Base-by-base conservation (phyloP, 208 protist genomes). In the Leishmania turanica region DNA sequence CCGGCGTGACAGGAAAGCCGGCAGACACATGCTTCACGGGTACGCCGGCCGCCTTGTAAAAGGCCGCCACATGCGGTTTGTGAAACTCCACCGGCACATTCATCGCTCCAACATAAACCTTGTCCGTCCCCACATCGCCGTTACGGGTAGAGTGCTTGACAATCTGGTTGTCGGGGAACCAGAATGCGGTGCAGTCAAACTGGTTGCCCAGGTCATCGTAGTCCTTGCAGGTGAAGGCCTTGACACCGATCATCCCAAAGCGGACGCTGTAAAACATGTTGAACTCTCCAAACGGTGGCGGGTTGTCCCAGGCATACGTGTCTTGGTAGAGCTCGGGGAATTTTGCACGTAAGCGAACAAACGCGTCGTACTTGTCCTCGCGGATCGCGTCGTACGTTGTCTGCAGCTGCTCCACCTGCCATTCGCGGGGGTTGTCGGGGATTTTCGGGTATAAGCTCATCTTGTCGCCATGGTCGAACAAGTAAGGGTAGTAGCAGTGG, bases 191-290 rank as follows among this genome's bases (percentile, higher is more conserved):
- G 80, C 93, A 96, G 83, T 98, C 95, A 66, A 98, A 91, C 81
- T 97, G 91, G 83, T 98, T 98, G 53, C 96, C 96, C 3, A 97
- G 88, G n/a, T 98, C 94, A 79, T 98, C 96, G 84, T 97, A 97
- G 71, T 98, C 94, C 68, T 96, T 98, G 84, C 92, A 96, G 15
- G 95, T 97, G 78, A 97, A 97, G 0, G 85, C 96, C 76, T 98
- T 98, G 17, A 97, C 87, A 45, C 96, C 96, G 72, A 98, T 78
- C 92, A 98, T 94, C 51, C 96, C 96, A 82, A 98, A 95, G 64
- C 96, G 87, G 24, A 97, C 94, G n/a, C 93, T 97, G 81, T 98
- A 98, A 77, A 97, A 97, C 93, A 97, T 96, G 88, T 98, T 98
- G 80, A 98, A 98, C 84, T 98, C 95, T 27, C 96, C 96, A 88